Evolutionary conservation across 345 rosid genomes (phyloP), one percentile per base, ranked within the genome.

Genomic region (Lumnitzera littorea): DNA sequence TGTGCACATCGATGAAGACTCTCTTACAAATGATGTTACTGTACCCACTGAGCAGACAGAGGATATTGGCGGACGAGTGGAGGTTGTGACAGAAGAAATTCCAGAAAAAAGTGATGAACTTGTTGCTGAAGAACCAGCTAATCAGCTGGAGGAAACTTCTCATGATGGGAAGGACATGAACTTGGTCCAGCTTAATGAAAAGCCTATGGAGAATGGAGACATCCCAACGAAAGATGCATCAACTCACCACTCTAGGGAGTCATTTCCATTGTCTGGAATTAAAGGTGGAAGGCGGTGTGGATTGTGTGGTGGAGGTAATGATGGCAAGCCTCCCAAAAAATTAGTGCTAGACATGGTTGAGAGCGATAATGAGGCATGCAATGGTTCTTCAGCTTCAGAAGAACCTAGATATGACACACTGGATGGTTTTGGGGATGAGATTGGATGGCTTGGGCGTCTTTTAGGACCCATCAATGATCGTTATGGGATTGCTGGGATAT

Each of bases 341-440:
- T 74, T 82, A 78, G 53, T 71, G 24, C 94, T 78, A 43, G 83
- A 84, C 80, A 76, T 62, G 48, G 86, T 77, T 63, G 95, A 86
- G 14, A 94, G 99, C 51, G 97, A 87, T 55, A 67, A 74, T 51
- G 99, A 90, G 76, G 76, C 78, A 55, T 82, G 78, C 70, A 78
- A 92, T 46, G 91, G 89, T 51, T 90, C 91, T 62, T 84, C 99
- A 41, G 88, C 91, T 53, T 87, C 96, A 31, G 96, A 81, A 71
- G 96, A 87, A 62, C 81, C 85, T 57, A 85, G 75, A 72, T 89
- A 89, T 78, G 96, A 89, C 71, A 62, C 82, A 60, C 78, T 89
- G 87, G 99, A 94, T 83, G 99, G 99, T 72, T 94, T 94, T 70
- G 91, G 91, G 53, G 89, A 94, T 63, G 97, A 84, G 62, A 82